phyloP scores from a whole-genome alignment of 2,329 filamentous ascomycete species.

The Xylariaceae sp. region DNA sequence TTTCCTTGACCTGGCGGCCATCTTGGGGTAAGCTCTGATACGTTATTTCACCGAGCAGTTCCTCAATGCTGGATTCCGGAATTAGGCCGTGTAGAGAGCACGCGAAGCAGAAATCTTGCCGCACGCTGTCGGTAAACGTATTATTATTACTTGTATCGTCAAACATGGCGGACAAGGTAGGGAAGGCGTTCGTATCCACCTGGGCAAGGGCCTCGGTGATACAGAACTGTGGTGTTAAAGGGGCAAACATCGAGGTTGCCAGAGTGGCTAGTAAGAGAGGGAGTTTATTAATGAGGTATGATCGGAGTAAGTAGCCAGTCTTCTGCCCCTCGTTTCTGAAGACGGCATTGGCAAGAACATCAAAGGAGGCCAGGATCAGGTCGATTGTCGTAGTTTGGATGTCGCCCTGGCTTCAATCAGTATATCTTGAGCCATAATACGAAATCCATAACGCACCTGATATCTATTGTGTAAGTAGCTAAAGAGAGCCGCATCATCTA shows the following conservation, averaged over 20 bases:
- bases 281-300: constrained; percentile 72
- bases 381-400: constrained; percentile 73
- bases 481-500: constrained; percentile 75
- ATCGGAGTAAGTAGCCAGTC: constrained; percentile 69
- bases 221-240: constrained; percentile 69
- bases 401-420: constrained; percentile 55
- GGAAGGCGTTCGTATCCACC: constrained; percentile 73
- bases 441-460: constrained; percentile 46
- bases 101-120: constrained; percentile 77
- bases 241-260: constrained; percentile 62
- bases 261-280: constrained; percentile 50
- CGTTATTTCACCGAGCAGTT: constrained; percentile 76
- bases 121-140: constrained; percentile 53
- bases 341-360: constrained; percentile 80
- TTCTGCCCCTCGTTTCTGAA: constrained; percentile 56
- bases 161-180: constrained; percentile 55
- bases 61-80: constrained; percentile 68
- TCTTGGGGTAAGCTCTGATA: constrained; percentile 71
- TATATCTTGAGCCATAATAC: background rate
- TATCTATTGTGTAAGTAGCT: constrained; percentile 82
- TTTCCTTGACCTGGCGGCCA: constrained; percentile 71
- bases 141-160: constrained; percentile 53
- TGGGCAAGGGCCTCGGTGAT: constrained; percentile 67
- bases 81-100: constrained; percentile 87
- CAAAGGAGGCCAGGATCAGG: constrained; percentile 81